phyloP scores from a whole-genome alignment of 164 flowering plant genomes.

The Vitis cinerea region DNA sequence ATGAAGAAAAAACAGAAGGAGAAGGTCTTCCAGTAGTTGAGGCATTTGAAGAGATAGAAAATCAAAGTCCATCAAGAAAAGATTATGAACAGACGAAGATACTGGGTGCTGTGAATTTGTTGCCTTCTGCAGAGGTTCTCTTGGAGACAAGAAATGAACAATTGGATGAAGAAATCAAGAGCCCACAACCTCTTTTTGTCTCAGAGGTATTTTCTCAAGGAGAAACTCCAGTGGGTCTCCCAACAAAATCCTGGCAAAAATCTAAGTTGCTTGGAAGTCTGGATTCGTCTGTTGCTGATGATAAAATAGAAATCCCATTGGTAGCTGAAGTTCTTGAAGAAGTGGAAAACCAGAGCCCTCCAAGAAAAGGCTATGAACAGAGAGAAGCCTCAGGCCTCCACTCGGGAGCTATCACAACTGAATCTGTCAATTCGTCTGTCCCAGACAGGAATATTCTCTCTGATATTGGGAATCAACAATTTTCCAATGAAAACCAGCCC shows the following conservation, averaged over 20 bases:
- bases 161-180: conserved; percentile 16
- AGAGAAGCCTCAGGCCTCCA: not conserved
- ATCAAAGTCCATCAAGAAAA: conserved; percentile 10
- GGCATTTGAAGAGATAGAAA: conserved; percentile 15
- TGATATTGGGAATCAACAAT: conserved; percentile 4
- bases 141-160: conserved; percentile 8
- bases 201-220: conserved; percentile 7
- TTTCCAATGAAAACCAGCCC: conserved; percentile 14
- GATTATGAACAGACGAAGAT: conserved; percentile 13
- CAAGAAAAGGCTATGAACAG: not conserved
- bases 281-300: conserved; percentile 9
- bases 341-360: not conserved
- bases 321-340: not conserved
- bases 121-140: conserved; percentile 14
- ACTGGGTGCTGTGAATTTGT: conserved; percentile 21
- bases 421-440: not conserved
- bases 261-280: too few relatives aligned
- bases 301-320: not conserved
- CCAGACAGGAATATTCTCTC: conserved; percentile 4
- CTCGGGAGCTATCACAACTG: not conserved
- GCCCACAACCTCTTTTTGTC: conserved; percentile 11
- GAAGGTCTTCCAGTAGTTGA: conserved; percentile 4
- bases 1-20: conserved; percentile 11
- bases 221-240: not conserved
- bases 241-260: conserved; percentile 3